Evolutionary conservation across 2,329 filamentous ascomycete genomes (phyloP).

Genomic region (Neofusicoccum parvum): DNA sequence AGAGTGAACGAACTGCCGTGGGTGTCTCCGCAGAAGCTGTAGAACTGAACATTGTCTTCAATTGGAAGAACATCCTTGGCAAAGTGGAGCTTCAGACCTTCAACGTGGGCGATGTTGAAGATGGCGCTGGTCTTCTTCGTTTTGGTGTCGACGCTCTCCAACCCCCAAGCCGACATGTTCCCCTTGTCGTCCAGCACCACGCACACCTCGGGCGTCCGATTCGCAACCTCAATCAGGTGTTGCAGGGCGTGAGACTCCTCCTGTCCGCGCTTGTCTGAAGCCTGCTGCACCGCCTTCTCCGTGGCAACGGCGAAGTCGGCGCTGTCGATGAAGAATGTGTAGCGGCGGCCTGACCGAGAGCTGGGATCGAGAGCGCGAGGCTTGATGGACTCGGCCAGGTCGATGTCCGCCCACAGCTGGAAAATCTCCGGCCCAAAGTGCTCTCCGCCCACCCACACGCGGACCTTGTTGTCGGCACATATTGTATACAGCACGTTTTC

Average conservation of each 20-base stretch:
- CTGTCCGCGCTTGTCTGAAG: conserved; percentile 51
- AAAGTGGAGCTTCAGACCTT: conserved; percentile 54
- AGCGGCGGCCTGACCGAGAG: conserved; percentile 54
- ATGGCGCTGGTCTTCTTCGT: conserved; percentile 66
- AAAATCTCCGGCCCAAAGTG: conserved; percentile 70
- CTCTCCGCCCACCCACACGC: conserved; percentile 82
- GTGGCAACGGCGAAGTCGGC: conserved; percentile 77
- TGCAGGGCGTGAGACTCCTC: conserved; percentile 74
- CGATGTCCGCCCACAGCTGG: conserved; percentile 77
- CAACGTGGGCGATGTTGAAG: conserved; percentile 84
- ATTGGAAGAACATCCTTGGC: conserved; percentile 32
- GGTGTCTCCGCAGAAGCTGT: conserved; percentile 69
- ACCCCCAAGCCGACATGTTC: conserved; percentile 86
- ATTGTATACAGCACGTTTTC: conserved; percentile 91
- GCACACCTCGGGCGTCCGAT: conserved; percentile 83
- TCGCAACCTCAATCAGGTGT: conserved; percentile 83
- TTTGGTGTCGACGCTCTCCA: conserved; percentile 82
- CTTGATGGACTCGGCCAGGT: conserved; percentile 72
- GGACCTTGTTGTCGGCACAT: conserved; percentile 76
- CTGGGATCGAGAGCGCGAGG: conserved; percentile 49
- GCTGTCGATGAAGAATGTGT: conserved; percentile 81
- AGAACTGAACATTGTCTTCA: conserved; percentile 67
- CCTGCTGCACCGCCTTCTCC: conserved; percentile 71
- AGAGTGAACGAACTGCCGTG: conserved; percentile 68
- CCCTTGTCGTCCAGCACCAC: conserved; percentile 82